Evolutionary conservation across 139 green algal genomes (phyloP).

Genomic region (Picochlorum sp.): DNA sequence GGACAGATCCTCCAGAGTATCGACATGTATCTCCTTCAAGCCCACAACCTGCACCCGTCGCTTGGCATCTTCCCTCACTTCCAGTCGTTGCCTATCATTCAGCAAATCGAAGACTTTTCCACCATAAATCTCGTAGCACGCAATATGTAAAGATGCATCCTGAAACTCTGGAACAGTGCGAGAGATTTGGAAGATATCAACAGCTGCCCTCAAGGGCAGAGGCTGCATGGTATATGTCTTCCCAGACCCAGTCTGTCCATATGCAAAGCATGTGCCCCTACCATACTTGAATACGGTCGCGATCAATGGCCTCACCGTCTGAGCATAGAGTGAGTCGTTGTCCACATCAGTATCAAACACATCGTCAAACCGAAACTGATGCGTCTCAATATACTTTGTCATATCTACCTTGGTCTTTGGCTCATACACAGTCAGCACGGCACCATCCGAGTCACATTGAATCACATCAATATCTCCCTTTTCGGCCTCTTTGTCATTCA

Average conservation of each 20-base stretch:
- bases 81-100: slow-evolving; percentile 79
- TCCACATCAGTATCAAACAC: slow-evolving; percentile 74
- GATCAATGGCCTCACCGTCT: slow-evolving; percentile 86
- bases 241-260: slow-evolving; percentile 87
- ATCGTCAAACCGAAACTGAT: slow-evolving; percentile 92
- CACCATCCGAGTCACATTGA: slow-evolving; percentile 44
- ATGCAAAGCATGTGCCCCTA: slow-evolving; percentile 95
- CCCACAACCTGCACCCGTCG: slow-evolving; percentile 79
- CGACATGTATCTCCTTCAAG: slow-evolving; percentile 54
- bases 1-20: slow-evolving; percentile 31
- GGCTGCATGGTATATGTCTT: slow-evolving; percentile 98
- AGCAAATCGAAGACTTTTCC: slow-evolving; percentile 96
- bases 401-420: slow-evolving; percentile 86
- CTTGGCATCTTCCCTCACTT: slow-evolving; percentile 88
- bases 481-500: slow-evolving; percentile 76
- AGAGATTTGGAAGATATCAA: slow-evolving; percentile 79
- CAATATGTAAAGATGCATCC: slow-evolving; percentile 24
- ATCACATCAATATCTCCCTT: slow-evolving; percentile 85
- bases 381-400: slow-evolving; percentile 73
- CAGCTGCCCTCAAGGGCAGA: slow-evolving; percentile 76
- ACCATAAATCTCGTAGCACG: slow-evolving; percentile 97
- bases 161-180: slow-evolving; percentile 31
- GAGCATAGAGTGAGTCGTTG: slow-evolving; percentile 88
- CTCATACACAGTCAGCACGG: slow-evolving; percentile 72
- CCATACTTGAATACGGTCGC: slow-evolving; percentile 74